Conservation (phyloP, 2,329 filamentous ascomycete genomes). For the Seiridium cupressi region DNA sequence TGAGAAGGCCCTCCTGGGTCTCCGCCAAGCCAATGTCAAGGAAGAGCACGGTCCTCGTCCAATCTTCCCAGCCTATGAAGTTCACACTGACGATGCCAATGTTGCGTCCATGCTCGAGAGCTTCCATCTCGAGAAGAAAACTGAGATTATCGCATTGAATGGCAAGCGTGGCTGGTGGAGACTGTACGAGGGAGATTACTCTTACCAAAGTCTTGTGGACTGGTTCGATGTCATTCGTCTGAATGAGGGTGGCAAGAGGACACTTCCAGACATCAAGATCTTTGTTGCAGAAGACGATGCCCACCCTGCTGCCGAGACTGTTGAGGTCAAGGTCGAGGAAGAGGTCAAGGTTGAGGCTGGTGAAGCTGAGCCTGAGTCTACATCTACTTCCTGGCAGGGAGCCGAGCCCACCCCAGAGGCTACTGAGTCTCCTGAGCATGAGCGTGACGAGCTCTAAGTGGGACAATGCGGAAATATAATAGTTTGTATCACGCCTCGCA, state of each 20-base stretch:
- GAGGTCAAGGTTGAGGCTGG: slow-evolving; percentile 24
- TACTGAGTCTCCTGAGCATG: slow-evolving; percentile 26
- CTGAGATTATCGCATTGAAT: slow-evolving; percentile 81
- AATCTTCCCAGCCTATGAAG: slow-evolving; percentile 79
- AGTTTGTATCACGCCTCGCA: neutral
- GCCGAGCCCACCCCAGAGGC: slow-evolving; percentile 33
- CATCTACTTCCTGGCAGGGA: slow-evolving; percentile 26
- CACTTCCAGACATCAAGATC: slow-evolving; percentile 63
- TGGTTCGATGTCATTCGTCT: slow-evolving; percentile 93
- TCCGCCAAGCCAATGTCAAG: slow-evolving; percentile 76
- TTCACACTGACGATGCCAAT: slow-evolving; percentile 62
- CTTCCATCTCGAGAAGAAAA: slow-evolving; percentile 60
- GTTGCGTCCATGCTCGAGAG: slow-evolving; percentile 53
- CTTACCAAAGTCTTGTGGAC: slow-evolving; percentile 63
- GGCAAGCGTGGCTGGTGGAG: slow-evolving; percentile 85
- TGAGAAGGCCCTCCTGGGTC: slow-evolving; percentile 57
- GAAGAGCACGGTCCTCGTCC: slow-evolving; percentile 61
- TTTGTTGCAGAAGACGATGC: slow-evolving; percentile 38
- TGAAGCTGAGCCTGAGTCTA: slow-evolving; percentile 18
- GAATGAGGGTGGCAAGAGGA: slow-evolving; percentile 80
- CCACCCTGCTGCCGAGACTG: slow-evolving; percentile 39
- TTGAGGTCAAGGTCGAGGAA: slow-evolving; percentile 36
- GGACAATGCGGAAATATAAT: neutral
- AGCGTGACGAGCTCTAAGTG: slow-evolving; percentile 50
- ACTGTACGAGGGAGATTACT: slow-evolving; percentile 63